These are phyloP conservation scores for Quercus phellos DNA, from an alignment of 331 rosid genomes.

Conservation along the genomic window DNA sequence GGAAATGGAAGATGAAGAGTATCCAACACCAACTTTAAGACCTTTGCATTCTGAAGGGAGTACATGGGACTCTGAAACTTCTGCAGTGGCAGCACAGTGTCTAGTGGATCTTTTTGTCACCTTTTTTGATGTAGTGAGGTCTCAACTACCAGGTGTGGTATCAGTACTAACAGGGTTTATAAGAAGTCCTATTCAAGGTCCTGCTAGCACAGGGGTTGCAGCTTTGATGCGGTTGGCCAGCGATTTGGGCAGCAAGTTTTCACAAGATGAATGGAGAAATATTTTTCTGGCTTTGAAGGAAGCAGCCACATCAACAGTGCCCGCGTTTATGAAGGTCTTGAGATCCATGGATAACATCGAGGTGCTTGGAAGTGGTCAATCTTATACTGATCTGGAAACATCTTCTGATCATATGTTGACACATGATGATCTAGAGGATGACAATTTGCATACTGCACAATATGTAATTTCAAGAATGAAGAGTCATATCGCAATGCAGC, in stretches of 20 bases:
- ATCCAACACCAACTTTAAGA: constrained; percentile 31
- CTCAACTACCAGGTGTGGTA: constrained; percentile 78
- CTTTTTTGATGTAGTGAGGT: constrained; percentile 62
- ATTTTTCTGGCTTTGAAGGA: constrained; percentile 75
- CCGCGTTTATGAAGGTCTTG: constrained; percentile 76
- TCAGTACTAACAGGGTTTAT: constrained; percentile 64
- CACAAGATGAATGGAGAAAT: constrained; percentile 75
- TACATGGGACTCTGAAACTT: constrained; percentile 89
- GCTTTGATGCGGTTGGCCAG: constrained; percentile 70
- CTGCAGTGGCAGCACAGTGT: constrained; percentile 76
- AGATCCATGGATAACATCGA: constrained; percentile 60
- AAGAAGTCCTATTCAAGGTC: constrained; percentile 85
- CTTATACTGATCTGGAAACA: constrained; percentile 48
- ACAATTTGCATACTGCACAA: constrained; percentile 71
- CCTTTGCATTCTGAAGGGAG: constrained; percentile 54
- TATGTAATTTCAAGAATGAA: constrained; percentile 78
- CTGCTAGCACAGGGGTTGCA: constrained; percentile 86
- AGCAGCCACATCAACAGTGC: constrained; percentile 66
- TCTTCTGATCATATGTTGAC: constrained; percentile 64
- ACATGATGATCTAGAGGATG: constrained; percentile 76
- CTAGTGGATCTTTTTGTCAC: constrained; percentile 69
- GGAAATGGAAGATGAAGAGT: constrained; percentile 28
- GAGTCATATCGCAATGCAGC: constrained; percentile 85
- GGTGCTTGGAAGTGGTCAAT: constrained; percentile 43
- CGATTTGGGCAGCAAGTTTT: constrained; percentile 65